phyloP scores from a whole-genome alignment of 148 eudicot species.

The Heliamphora exappendiculata region DNA sequence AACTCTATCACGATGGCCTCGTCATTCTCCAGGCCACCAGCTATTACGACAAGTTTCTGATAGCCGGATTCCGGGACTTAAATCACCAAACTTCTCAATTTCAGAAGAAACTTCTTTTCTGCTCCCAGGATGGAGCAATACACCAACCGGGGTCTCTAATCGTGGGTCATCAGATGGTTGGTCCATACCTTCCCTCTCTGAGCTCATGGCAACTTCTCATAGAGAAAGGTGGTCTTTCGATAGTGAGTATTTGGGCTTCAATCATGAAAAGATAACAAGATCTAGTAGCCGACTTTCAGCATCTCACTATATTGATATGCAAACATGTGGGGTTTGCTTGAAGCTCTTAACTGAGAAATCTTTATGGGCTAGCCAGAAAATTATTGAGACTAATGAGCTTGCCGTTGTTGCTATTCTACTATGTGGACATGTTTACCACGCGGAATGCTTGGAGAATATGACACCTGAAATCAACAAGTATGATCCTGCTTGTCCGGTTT shows the following conservation, averaged over 20 bases:
- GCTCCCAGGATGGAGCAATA: slow-evolving; percentile 49
- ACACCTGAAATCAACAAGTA: slow-evolving; percentile 64
- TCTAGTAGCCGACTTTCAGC: slow-evolving; percentile 32
- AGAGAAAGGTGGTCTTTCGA: slow-evolving; percentile 71
- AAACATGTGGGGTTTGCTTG: slow-evolving; percentile 67
- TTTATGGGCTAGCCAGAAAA: slow-evolving; percentile 54
- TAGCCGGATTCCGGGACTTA: slow-evolving; percentile 50
- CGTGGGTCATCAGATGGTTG: slow-evolving; percentile 75
- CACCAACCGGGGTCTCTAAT: slow-evolving; percentile 54
- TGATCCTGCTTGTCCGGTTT: slow-evolving; percentile 80
- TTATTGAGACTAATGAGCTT: slow-evolving; percentile 48
- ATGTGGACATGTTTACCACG: slow-evolving; percentile 81
- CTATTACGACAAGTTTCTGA: slow-evolving; percentile 55
- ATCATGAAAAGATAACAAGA: slow-evolving; percentile 35
- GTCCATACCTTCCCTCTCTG: slow-evolving; percentile 56
- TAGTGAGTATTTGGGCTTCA: slow-evolving; percentile 46
- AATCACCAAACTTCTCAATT: slow-evolving; percentile 55
- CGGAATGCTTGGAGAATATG: slow-evolving; percentile 76
- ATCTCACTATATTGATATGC: slow-evolving; percentile 38
- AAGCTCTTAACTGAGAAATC: slow-evolving; percentile 63
- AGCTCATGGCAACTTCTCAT: slow-evolving; percentile 45
- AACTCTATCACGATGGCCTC: slow-evolving; percentile 52
- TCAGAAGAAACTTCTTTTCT: slow-evolving; percentile 43
- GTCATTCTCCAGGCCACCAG: slow-evolving; percentile 45
- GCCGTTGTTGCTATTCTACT: slow-evolving; percentile 63